Conservation (phyloP, 2,329 filamentous ascomycete genomes). For the Aspergillus tamarii region DNA sequence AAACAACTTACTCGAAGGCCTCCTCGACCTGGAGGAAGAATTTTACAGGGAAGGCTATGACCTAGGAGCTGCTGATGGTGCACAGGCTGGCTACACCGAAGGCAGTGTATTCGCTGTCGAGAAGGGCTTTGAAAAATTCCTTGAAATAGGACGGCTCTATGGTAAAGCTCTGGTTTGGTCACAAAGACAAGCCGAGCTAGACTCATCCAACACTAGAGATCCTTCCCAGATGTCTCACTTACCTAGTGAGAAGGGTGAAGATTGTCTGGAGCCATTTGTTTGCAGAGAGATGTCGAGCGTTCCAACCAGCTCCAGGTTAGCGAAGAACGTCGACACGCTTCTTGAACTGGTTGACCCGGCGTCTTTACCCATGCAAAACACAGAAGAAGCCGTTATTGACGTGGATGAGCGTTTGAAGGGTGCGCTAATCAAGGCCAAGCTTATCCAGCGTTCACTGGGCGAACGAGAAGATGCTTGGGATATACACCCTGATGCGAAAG, state of each 20-base stretch:
- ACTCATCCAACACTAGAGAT: constrained; percentile 18
- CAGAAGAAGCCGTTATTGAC: constrained; percentile 85
- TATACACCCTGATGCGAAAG: constrained; percentile 33
- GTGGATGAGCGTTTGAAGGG: constrained; percentile 87
- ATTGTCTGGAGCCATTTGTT: constrained; percentile 32
- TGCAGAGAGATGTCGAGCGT: constrained; percentile 49
- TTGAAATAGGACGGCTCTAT: constrained; percentile 76
- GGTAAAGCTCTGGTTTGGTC: constrained; percentile 84
- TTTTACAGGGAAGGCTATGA: constrained; percentile 85
- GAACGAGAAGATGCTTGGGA: constrained; percentile 43
- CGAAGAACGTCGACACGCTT: constrained; percentile 75
- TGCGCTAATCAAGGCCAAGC: constrained; percentile 79
- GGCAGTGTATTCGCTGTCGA: constrained; percentile 88
- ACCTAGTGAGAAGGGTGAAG: constrained; percentile 13
- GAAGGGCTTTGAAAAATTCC: constrained; percentile 91
- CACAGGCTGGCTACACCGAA: constrained; percentile 78
- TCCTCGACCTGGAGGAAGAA: constrained; percentile 63
- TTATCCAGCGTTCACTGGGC: constrained; percentile 74
- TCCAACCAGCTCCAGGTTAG: constrained; percentile 65
- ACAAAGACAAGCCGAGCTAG: constrained; percentile 60
- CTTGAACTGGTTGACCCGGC: constrained; percentile 78
- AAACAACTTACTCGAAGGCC: constrained; percentile 57
- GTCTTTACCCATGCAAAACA: constrained; percentile 78
- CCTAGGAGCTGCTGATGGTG: constrained; percentile 75
- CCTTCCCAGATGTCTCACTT: constrained; percentile 5